These are phyloP conservation scores for Mortierella sp. DNA, from an alignment of 371 early-diverging fungal genomes.

Conservation along the genomic window DNA sequence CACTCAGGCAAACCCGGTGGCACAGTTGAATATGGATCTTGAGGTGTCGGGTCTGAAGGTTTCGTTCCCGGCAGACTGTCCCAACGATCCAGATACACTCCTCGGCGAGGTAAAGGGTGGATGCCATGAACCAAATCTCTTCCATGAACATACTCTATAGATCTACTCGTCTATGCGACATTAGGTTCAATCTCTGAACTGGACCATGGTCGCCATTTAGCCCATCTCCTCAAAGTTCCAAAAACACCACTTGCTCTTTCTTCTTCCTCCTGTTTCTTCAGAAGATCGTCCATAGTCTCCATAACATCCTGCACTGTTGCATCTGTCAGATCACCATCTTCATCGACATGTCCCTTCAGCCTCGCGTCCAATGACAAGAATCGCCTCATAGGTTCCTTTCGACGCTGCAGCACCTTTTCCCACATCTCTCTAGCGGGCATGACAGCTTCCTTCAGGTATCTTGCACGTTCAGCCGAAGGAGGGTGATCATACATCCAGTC, in stretches of 20 bases:
- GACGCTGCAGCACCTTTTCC: slow-evolving; percentile 38
- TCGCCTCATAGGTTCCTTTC: slow-evolving; percentile 30
- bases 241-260: slow-evolving; percentile 23
- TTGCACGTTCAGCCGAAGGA: slow-evolving; percentile 46
- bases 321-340: slow-evolving; percentile 47
- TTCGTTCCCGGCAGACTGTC: too few species aligned
- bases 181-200: slow-evolving; percentile 18
- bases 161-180: slow-evolving; percentile 8
- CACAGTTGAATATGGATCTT: too few species aligned
- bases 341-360: slow-evolving; percentile 27
- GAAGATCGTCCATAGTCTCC: slow-evolving; percentile 44
- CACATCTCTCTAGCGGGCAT: slow-evolving; percentile 50
- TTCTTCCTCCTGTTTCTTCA: slow-evolving; percentile 39
- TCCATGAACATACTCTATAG: too few species aligned
- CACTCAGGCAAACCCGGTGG: too few species aligned
- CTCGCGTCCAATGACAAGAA: slow-evolving; percentile 27
- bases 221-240: slow-evolving; percentile 24
- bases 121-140: too few species aligned
- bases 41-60: too few species aligned
- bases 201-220: slow-evolving; percentile 22
- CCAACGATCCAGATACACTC: too few species aligned
- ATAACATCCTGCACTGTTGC: slow-evolving; percentile 37
- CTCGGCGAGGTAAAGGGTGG: too few species aligned
- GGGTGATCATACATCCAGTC: slow-evolving; percentile 56
- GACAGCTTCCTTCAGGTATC: slow-evolving; percentile 46